Conservation (phyloP, 352 stramenopile genomes). For the Pythium oligandrum region DNA sequence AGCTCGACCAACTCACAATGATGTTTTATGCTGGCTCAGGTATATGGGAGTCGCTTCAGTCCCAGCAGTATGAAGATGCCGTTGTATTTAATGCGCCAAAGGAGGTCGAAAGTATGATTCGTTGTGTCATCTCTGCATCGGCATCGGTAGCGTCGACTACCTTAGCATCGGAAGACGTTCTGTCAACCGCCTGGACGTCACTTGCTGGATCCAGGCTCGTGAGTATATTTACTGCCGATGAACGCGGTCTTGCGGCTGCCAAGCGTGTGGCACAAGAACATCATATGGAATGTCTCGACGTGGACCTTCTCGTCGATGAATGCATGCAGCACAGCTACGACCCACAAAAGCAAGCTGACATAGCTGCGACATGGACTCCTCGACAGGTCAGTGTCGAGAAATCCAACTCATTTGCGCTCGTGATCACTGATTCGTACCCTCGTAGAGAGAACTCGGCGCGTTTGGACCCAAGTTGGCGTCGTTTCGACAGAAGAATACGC, state of each 20-base stretch:
- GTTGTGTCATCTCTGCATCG: no score
- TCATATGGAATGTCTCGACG: conserved; percentile 21
- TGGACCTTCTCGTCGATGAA: conserved; percentile 49
- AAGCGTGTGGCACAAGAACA: conserved; percentile 32
- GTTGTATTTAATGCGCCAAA: no score
- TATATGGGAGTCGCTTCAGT: no score
- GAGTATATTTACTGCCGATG: conserved; percentile 25
- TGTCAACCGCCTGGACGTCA: no score
- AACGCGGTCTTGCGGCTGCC: conserved; percentile 18
- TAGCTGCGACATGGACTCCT: conserved; percentile 23
- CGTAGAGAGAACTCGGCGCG: conserved; percentile 41
- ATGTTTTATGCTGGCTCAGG: no score
- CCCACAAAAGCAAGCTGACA: conserved; percentile 37
- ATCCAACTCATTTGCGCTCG: not conserved
- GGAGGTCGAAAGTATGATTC: no score
- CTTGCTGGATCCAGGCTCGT: not conserved
- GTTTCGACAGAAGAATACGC: conserved; percentile 42
- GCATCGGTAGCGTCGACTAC: no score
- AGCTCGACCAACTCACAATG: no score
- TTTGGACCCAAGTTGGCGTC: conserved; percentile 38
- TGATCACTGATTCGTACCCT: not conserved
- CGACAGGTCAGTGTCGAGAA: conserved; percentile 36
- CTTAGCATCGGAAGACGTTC: no score
- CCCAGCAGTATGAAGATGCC: no score
- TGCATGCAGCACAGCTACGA: conserved; percentile 50